Conservation (phyloP, 306 rosid species). For the Betula pendula region DNA sequence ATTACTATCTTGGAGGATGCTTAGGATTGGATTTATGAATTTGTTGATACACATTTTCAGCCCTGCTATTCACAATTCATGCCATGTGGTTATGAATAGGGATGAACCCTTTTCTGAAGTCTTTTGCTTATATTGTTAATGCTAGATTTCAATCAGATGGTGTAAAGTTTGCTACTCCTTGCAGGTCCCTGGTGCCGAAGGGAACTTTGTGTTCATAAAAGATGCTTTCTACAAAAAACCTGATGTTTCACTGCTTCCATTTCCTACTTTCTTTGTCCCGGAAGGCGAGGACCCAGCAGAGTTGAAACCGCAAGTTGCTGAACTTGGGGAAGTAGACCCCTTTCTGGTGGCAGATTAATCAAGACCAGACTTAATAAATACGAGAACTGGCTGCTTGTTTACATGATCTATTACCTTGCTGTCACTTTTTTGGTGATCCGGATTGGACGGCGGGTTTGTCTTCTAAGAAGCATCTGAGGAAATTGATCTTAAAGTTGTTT, state of each 20-base stretch:
- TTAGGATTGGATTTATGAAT: neutral
- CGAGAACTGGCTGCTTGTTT: conserved; percentile 18
- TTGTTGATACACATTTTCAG: neutral
- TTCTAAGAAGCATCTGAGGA: conserved; percentile 1
- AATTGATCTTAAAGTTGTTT: neutral
- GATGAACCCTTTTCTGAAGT: neutral
- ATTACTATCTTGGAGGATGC: conserved; percentile 1
- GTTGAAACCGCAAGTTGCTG: conserved; percentile 74
- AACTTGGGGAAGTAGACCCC: conserved; percentile 91
- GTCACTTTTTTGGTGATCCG: conserved; percentile 9
- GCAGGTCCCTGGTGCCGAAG: conserved; percentile 96
- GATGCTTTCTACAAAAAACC: conserved; percentile 83
- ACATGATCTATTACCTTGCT: conserved; percentile 20
- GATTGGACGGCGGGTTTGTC: neutral
- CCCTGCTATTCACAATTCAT: neutral
- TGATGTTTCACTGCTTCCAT: conserved; percentile 63
- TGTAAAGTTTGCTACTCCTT: conserved; percentile 21
- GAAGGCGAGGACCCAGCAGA: conserved; percentile 58
- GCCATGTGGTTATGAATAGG: neutral
- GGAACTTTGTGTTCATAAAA: conserved; percentile 85
- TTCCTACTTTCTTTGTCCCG: conserved; percentile 74
- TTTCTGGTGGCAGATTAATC: conserved; percentile 74
- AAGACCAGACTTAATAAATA: neutral
- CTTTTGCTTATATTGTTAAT: neutral
- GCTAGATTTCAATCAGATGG: conserved; percentile 8